Conservation (phyloP, 1,139 yeast genomes). For the Blastobotrys serpentis region DNA sequence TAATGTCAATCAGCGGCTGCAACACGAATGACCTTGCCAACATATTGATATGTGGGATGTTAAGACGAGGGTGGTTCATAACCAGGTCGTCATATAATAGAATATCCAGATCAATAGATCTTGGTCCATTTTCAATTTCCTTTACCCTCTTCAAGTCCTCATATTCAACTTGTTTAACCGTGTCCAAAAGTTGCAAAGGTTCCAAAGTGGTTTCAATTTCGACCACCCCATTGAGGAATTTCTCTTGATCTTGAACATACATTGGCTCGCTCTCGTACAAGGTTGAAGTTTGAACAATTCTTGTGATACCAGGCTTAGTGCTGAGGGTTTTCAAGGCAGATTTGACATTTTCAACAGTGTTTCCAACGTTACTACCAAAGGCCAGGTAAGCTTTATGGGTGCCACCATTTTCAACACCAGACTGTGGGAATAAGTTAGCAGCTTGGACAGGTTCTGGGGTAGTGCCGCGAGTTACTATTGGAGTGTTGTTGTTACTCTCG, state of each 20-base stretch:
- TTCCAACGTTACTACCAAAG: constrained; percentile 85
- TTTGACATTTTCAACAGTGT: constrained; percentile 60
- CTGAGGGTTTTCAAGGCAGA: constrained; percentile 56
- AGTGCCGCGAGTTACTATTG: neutral
- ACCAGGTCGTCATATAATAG: constrained; percentile 63
- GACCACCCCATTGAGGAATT: constrained; percentile 81
- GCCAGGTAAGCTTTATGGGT: constrained; percentile 69
- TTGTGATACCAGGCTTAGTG: constrained; percentile 39
- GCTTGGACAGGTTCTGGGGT: neutral
- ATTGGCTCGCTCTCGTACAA: constrained; percentile 88
- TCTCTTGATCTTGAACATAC: constrained; percentile 79
- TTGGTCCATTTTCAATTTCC: constrained; percentile 83
- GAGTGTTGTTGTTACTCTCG: neutral
- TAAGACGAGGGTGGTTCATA: constrained; percentile 55
- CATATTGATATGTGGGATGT: constrained; percentile 85
- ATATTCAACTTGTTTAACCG: constrained; percentile 76
- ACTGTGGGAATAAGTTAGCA: constrained; percentile 27
- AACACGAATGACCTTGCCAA: constrained; percentile 87
- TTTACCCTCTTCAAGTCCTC: constrained; percentile 69
- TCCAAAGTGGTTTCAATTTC: constrained; percentile 54
- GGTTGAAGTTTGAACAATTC: constrained; percentile 64
- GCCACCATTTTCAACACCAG: constrained; percentile 23
- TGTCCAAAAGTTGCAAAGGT: constrained; percentile 62
- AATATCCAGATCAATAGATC: constrained; percentile 87
- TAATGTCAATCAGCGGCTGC: constrained; percentile 79